phyloP scores from a whole-genome alignment of 768 basidiomycete genomes.

The Trametes cubensis region DNA sequence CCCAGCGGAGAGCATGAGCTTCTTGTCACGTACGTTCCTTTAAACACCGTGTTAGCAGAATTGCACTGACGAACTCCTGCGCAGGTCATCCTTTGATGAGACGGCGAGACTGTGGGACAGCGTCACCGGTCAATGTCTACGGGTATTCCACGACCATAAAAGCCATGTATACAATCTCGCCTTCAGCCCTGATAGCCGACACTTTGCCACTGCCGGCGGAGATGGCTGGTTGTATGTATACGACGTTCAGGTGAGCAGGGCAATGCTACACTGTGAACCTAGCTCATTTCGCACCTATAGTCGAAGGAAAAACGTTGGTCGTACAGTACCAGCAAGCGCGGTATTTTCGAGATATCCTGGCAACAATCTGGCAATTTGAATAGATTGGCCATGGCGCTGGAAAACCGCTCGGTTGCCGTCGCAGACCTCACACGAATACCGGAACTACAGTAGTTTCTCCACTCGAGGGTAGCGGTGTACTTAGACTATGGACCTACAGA shows the following conservation, averaged over 20 bases:
- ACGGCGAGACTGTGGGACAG: constrained; percentile 86
- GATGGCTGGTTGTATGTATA: constrained; percentile 81
- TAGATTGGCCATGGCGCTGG: constrained; percentile 70
- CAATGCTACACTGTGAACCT: background rate
- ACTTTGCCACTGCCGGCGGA: constrained; percentile 76
- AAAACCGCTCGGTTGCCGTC: constrained; percentile 67
- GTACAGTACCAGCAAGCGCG: constrained; percentile 63
- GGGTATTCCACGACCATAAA: constrained; percentile 71
- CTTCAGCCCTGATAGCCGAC: constrained; percentile 75
- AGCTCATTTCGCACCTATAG: constrained; percentile 27
- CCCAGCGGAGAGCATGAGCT: constrained; percentile 56
- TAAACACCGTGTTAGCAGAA: background rate
- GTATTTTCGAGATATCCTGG: constrained; percentile 81
- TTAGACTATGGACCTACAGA: background rate
- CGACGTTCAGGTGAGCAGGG: constrained; percentile 55
- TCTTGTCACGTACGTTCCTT: constrained; percentile 64
- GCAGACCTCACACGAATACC: constrained; percentile 61
- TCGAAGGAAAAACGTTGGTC: constrained; percentile 56
- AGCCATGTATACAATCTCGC: constrained; percentile 72
- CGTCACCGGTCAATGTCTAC: constrained; percentile 72
- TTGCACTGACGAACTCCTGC: background rate
- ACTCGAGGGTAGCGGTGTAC: background rate
- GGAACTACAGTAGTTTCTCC: constrained; percentile 20
- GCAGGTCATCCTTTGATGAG: constrained; percentile 77
- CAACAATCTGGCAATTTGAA: constrained; percentile 55